Conservation (phyloP, 176 grass and related monocot genomes). For the maize (Zea mays) region DNA sequence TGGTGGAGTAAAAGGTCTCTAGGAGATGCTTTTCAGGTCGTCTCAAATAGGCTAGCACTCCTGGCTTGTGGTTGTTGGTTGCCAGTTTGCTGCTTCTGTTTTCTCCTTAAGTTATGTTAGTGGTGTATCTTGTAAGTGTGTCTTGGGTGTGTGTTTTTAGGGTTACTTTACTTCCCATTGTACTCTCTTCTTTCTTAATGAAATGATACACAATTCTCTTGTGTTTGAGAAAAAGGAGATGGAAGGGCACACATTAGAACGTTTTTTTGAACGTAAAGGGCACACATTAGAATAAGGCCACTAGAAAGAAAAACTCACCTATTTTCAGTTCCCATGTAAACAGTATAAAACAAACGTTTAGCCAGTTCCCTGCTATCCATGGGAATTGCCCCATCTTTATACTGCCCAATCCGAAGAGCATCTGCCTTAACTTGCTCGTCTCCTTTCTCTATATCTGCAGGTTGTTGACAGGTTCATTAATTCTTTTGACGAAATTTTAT, state of each 20-base stretch:
- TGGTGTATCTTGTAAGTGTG: not conserved
- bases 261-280: not conserved
- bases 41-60: not conserved
- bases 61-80: not conserved
- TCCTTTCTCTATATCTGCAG: constrained; percentile 92
- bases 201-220: not conserved
- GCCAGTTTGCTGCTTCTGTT: not conserved
- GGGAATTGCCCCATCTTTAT: constrained; percentile 82
- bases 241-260: not conserved
- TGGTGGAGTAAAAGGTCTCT: not conserved
- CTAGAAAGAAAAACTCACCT: constrained; percentile 52
- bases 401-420: constrained; percentile 84
- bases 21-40: not conserved
- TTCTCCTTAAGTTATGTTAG: not conserved
- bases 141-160: not conserved
- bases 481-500: not conserved
- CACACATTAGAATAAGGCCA: not conserved
- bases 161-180: not conserved
- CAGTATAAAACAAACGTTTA: constrained; percentile 85
- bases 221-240: not conserved
- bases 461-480: constrained; percentile 19
- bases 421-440: constrained; percentile 91
- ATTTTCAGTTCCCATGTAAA: constrained; percentile 97
- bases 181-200: not conserved
- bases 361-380: constrained; percentile 73